phyloP scores from a whole-genome alignment of 768 basidiomycete genomes.

The Rickenella mellea region DNA sequence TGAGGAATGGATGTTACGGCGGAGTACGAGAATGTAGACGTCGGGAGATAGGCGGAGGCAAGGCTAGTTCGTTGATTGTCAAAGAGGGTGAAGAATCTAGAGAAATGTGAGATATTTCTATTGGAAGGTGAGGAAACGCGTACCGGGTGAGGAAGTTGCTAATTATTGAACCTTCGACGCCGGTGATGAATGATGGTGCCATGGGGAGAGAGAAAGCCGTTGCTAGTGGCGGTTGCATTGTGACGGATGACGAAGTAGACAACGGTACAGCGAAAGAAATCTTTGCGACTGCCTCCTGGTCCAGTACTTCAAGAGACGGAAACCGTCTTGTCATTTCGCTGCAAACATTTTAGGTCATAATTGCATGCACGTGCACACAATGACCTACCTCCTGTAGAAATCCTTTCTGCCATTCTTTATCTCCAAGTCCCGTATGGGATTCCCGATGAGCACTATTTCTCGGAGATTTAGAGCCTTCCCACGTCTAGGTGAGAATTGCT shows the following conservation, averaged over 20 bases:
- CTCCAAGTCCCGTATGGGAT: constrained; percentile 62
- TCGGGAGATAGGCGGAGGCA: constrained; percentile 65
- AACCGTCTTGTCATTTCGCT: constrained; percentile 81
- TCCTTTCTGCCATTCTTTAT: constrained; percentile 46
- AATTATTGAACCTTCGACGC: constrained; percentile 59
- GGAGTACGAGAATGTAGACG: constrained; percentile 87
- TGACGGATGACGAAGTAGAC: constrained; percentile 33
- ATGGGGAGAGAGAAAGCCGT: constrained; percentile 75
- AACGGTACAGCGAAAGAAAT: constrained; percentile 74
- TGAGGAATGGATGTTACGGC: constrained; percentile 75
- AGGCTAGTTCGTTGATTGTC: constrained; percentile 67
- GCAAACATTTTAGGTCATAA: constrained; percentile 6
- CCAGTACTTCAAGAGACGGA: constrained; percentile 72
- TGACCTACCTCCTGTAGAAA: constrained; percentile 59
- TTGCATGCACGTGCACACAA: background rate
- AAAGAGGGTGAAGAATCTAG: constrained; percentile 77
- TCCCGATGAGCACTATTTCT: constrained; percentile 67
- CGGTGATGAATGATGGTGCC: constrained; percentile 64
- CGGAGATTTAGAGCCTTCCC: constrained; percentile 54
- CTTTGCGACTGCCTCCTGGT: constrained; percentile 67
- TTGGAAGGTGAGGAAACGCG: constrained; percentile 15
- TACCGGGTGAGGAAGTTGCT: constrained; percentile 74
- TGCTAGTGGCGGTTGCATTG: constrained; percentile 37
- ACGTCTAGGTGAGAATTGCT: constrained; percentile 47
- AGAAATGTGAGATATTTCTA: background rate